Base-by-base conservation (phyloP, 2,329 filamentous ascomycete species). In the Mycosphaerelloides madeirae region DNA sequence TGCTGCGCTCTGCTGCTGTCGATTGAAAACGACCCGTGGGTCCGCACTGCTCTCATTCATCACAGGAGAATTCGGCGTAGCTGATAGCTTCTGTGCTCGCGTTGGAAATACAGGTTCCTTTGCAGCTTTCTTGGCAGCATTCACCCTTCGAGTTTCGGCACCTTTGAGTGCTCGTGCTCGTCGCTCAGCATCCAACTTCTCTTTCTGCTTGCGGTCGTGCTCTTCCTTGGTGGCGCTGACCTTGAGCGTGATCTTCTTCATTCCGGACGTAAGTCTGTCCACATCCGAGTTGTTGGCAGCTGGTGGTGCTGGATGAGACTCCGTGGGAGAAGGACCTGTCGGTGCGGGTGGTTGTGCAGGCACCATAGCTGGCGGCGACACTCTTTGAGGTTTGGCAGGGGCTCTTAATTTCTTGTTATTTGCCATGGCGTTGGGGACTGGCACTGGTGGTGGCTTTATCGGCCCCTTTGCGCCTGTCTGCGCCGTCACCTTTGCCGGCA, bases 231-330 rank as follows among this genome's bases (percentile, higher is more conserved):
- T 70, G 0, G 76, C 76, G 31, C 49, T 53, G 40, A 81, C 67
- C 49, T 79, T 80, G 37, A 83, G 58, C 16, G 78, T 81, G 43
- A 83, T 75, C 20, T 74, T 75, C 56, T 76, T 77, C 48, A 81
- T 60, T 3, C 75, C 75, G 3, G 71, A 68, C 1, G 75, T 68
- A 19, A 81, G 60, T 14, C 65, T 66, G 34, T 80, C 76, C 34
- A 80, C 58, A 25, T 72, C 68, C 13, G 65, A 57, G 41, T 44
- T 33, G 29, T 38, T 35, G 19, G 42, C 18, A 35, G 43, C 19
- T 22, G 44, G 7, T 12, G 20, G 6, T 20, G 22, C 9, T n/a
- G 18, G 37, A 19, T 19, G 42, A 28, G 28, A 29, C 13, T 37
- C 41, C 19, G 46, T 28, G 20, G 41, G 14, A 2, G 36, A 31